Evolutionary conservation across 768 basidiomycete species (phyloP).

Genomic region (Calocybe gangraenosa): DNA sequence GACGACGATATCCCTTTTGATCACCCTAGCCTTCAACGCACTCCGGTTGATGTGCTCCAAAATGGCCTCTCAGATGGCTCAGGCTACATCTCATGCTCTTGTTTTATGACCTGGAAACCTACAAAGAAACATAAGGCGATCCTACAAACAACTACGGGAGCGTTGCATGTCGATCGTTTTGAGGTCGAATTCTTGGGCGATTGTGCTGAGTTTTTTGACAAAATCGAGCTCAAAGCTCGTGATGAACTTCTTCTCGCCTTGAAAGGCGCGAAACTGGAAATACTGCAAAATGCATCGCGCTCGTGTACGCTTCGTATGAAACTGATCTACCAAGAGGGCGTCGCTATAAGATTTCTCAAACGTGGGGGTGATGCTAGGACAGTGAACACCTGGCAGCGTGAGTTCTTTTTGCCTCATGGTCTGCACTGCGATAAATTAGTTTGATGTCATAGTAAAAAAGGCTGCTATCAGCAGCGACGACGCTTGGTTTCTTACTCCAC

Average conservation of each 20-base stretch:
- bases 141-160: constrained; percentile 22
- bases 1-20: constrained; percentile 14
- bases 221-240: constrained; percentile 34
- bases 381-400: constrained; percentile 40
- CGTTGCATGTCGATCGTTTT: constrained; percentile 25
- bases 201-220: constrained; percentile 25
- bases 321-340: constrained; percentile 40
- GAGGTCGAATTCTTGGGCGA: constrained; percentile 34
- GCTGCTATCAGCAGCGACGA: constrained; percentile 5
- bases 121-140: constrained; percentile 27
- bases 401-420: constrained; percentile 10
- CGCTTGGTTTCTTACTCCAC: constrained; percentile 29
- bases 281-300: constrained; percentile 19
- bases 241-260: constrained; percentile 46
- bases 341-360: constrained; percentile 33
- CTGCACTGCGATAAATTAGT: constrained; percentile 6
- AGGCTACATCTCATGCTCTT: constrained; percentile 36
- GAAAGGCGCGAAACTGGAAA: constrained; percentile 34
- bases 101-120: constrained; percentile 43
- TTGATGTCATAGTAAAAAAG: constrained; percentile 7
- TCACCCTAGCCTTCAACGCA: constrained; percentile 23
- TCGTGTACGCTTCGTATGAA: constrained; percentile 33
- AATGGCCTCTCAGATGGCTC: constrained; percentile 22
- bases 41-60: constrained; percentile 27
- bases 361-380: constrained; percentile 19